phyloP scores from a whole-genome alignment of 805 yeast species.

The Komagataella ulmi region DNA sequence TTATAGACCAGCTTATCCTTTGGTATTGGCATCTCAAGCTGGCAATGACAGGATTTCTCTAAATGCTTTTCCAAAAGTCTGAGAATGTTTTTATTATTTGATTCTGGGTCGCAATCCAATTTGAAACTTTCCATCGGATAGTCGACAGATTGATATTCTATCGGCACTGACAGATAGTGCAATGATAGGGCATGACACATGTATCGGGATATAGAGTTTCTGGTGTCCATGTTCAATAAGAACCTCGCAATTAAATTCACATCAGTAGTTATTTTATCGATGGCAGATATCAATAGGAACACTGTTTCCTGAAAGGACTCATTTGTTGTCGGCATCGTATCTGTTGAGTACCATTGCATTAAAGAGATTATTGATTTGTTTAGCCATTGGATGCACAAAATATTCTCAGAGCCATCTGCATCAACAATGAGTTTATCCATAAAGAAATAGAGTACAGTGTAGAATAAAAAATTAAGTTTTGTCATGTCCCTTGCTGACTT shows the following conservation, averaged over 20 bases:
- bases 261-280: not conserved
- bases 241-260: not conserved
- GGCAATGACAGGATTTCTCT: not conserved
- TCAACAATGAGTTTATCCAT: not conserved
- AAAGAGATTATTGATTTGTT: not conserved
- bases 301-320: not conserved
- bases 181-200: not conserved
- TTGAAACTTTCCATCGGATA: not conserved
- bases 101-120: not conserved
- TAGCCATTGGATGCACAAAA: not conserved
- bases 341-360: not conserved
- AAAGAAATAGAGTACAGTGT: not conserved
- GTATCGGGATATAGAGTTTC: not conserved
- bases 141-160: not conserved
- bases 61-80: not conserved
- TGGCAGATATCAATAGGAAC: not conserved
- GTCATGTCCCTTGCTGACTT: not conserved
- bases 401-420: not conserved
- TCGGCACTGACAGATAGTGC: not conserved
- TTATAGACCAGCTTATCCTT: not conserved
- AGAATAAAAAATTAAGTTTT: not conserved
- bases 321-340: not conserved
- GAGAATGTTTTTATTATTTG: not conserved
- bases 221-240: not conserved
- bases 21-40: not conserved